Conservation (phyloP, 306 rosid species). For the Prinsepia uniflora region DNA sequence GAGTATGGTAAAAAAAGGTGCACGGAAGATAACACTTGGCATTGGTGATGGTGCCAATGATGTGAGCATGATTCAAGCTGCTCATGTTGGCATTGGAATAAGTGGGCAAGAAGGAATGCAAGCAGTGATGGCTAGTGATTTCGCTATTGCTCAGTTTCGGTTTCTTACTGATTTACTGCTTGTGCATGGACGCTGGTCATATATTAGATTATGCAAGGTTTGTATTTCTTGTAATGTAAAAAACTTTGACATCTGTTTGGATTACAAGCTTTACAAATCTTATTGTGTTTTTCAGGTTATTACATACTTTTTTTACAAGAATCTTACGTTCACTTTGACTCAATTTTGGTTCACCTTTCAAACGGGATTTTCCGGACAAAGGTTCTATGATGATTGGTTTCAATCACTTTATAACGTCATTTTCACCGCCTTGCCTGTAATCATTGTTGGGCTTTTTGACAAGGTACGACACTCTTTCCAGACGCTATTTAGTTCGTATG, state of each 20-base stretch:
- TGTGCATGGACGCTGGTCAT: conserved; percentile 99
- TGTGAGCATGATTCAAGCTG: conserved; percentile 99
- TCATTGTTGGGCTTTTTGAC: conserved; percentile 89
- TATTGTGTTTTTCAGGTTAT: conserved; percentile 64
- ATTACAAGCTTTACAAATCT: conserved; percentile 18
- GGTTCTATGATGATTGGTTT: conserved; percentile 96
- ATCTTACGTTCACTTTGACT: conserved; percentile 92
- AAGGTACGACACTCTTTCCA: conserved; percentile 51
- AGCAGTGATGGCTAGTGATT: conserved; percentile 99
- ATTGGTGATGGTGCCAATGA: conserved; percentile 99
- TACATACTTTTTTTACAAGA: conserved; percentile 89
- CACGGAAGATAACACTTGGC: conserved; percentile 74
- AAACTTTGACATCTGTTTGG: conserved; percentile 15
- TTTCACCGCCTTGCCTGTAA: conserved; percentile 91
- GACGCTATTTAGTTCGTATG: conserved; percentile 10
- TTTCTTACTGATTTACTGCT: conserved; percentile 91
- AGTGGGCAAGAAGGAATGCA: conserved; percentile 99
- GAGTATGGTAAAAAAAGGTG: conserved; percentile 93
- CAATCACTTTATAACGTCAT: conserved; percentile 91
- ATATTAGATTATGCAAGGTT: conserved; percentile 96
- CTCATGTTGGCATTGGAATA: conserved; percentile 96
- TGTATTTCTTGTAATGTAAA: conserved; percentile 14
- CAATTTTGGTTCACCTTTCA: conserved; percentile 98
- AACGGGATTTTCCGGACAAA: conserved; percentile 97
- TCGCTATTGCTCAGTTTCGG: conserved; percentile 97